These are phyloP conservation scores for Ocimum tenuiflorum DNA, from an alignment of 257 asterid species.

Conservation along the genomic window DNA sequence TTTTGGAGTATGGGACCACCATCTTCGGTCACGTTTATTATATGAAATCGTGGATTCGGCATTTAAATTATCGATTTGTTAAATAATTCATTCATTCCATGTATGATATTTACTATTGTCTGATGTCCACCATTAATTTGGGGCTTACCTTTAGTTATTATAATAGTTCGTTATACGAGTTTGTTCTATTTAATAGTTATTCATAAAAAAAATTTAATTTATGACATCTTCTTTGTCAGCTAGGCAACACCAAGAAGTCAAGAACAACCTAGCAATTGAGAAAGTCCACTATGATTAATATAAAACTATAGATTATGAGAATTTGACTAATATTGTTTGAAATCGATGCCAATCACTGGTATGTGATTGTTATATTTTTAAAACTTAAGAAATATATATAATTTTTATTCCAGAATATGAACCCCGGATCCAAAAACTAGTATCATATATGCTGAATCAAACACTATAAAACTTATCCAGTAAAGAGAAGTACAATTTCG, in stretches of 20 bases:
- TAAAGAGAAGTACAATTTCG: no score
- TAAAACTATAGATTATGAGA: neutral
- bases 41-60: neutral
- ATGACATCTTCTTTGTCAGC: no score
- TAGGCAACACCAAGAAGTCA: no score
- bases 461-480: neutral
- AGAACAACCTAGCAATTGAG: no score
- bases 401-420: neutral
- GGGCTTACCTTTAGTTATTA: no score
- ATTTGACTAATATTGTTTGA: neutral
- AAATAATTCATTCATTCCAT: neutral
- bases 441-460: no score
- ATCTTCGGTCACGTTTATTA: conserved; percentile 1
- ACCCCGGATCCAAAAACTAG: neutral
- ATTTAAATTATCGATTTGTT: neutral
- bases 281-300: no score
- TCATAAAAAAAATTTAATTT: no score
- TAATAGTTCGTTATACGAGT: no score
- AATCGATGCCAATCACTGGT: neutral
- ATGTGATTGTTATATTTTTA: neutral
- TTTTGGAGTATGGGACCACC: conserved; percentile 18
- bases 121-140: no score
- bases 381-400: neutral
- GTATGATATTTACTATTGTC: no score
- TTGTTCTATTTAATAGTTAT: no score